A percentile compares a stretch with the other conserved stretches of the same genome.
Conservation (phyloP, 2,329 filamentous ascomycete genomes). For the Penicillium sp. region DNA sequence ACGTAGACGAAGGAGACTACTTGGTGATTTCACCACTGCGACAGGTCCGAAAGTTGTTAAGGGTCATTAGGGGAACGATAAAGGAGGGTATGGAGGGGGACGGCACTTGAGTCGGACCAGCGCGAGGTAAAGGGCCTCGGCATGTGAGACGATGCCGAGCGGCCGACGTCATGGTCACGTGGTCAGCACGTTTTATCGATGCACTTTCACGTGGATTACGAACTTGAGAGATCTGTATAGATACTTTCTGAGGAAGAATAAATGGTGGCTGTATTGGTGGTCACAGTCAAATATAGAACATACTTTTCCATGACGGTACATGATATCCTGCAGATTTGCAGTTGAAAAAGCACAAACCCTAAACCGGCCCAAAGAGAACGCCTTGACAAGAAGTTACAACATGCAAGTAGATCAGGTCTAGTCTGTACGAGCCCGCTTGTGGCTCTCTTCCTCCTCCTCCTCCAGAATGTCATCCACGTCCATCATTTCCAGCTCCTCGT, state of each 20-base stretch:
- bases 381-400: slow-evolving; percentile 23
- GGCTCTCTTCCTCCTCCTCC: slow-evolving; percentile 30
- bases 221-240: background rate
- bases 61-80: slow-evolving; percentile 11
- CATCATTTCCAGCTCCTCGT: slow-evolving; percentile 51
- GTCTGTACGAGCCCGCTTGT: slow-evolving; percentile 35
- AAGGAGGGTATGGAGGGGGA: slow-evolving; percentile 15
- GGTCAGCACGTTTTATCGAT: slow-evolving; percentile 3
- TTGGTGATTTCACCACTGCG: slow-evolving; percentile 8
- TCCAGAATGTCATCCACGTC: slow-evolving; percentile 39
- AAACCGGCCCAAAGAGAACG: slow-evolving; percentile 24
- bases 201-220: background rate
- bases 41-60: slow-evolving; percentile 8
- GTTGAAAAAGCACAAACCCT: slow-evolving; percentile 23
- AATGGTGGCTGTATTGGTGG: background rate
- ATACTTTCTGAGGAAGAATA: background rate
- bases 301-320: slow-evolving; percentile 26
- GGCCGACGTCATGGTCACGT: slow-evolving; percentile 39
- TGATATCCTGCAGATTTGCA: slow-evolving; percentile 17
- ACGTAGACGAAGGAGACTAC: slow-evolving; percentile 15
- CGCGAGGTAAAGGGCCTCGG: slow-evolving; percentile 37
- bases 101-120: slow-evolving; percentile 20
- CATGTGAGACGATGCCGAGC: slow-evolving; percentile 37
- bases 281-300: slow-evolving; percentile 4
- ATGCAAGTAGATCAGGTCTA: slow-evolving; percentile 24